Evolutionary conservation across 108 stramenopile species (phyloP), one percentile per base, ranked within the genome.

Genomic region (Cyclotella kingstonii): DNA sequence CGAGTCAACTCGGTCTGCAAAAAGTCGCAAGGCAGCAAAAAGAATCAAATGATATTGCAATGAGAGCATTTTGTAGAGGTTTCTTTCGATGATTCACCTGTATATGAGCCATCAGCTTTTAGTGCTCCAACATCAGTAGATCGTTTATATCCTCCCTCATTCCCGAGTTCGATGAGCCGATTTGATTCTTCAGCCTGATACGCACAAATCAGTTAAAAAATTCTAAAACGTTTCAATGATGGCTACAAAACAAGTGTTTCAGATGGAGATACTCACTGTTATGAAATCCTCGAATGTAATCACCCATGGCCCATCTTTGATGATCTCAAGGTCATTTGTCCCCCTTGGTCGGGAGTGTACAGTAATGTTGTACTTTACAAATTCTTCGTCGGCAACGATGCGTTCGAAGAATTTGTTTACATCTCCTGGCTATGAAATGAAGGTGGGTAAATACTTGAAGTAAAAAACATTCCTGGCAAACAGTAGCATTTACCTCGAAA

Each of bases 201-300:
- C 5, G 34, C 17, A 54, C 0, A 34, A 52, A 18, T 57, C 29
- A 15, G 70, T 22, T 25, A 77, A 27, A 11, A 50, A 42, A 21
- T 62, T n/a, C 22, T 27, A 61, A 43, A 77, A 75, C 30, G 59
- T 70, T n/a, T 52, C 47, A 8, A 34, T 59, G 36, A 15, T 45
- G 5, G 9, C 14, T 9, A 15, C 44, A 42, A 73, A 12, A 58
- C 74, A 18, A 47, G 76, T 35, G 70, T 59, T 14, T 70, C 51
- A 44, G 80, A 73, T 18, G 53, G 62, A n/a, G 62, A 50, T 8
- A 83, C 66, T 51, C 55, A 78, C 18, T 66, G 84, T 12, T 42
- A 66, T 47, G 17, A 52, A 55, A 40, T 56, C 54, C 23, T 74
- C 70, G 23, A 62, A 35, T 17, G 52, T 56, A 19, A 63, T 63